Percentiles rank a stretch among this genome's conserved stretches.
Evolutionary conservation across 331 rosid species (phyloP).

Genomic region (Quercus lobata): DNA sequence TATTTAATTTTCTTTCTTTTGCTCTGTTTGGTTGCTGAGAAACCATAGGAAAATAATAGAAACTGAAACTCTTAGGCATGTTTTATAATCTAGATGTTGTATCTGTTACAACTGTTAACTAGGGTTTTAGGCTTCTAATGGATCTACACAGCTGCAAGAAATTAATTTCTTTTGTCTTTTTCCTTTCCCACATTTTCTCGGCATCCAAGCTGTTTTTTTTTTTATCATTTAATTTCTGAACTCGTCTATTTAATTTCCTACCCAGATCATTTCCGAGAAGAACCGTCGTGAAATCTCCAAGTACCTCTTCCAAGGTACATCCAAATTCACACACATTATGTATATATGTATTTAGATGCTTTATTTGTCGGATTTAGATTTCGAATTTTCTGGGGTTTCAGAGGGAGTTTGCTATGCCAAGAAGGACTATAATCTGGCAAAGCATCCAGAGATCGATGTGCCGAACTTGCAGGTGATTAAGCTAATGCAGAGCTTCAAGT

Average conservation of each 20-base stretch:
- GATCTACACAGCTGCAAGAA: not conserved
- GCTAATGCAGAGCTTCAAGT: constrained; percentile 92
- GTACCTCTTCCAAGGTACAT: constrained; percentile 85
- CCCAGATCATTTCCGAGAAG: constrained; percentile 81
- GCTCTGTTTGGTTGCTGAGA: not conserved
- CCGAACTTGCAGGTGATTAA: constrained; percentile 92
- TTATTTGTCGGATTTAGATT: not conserved
- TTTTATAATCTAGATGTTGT: too few species aligned
- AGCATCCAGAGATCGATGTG: constrained; percentile 91
- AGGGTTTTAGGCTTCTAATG: too few species aligned
- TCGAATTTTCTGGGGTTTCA: not conserved
- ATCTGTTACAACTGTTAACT: too few species aligned
- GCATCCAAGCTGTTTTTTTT: not conserved
- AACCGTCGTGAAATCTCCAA: constrained; percentile 87
- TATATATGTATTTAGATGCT: not conserved
- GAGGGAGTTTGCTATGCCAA: constrained; percentile 97
- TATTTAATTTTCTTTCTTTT: not conserved
- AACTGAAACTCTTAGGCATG: not conserved
- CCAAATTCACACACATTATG: not conserved
- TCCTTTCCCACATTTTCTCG: not conserved
- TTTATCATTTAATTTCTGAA: not conserved
- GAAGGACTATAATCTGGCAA: constrained; percentile 79
- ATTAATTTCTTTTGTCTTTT: not conserved
- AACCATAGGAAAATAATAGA: not conserved
- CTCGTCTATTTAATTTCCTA: not conserved